phyloP scores from a whole-genome alignment of 2,329 filamentous ascomycete genomes.

The Colletotrichum incanum region DNA sequence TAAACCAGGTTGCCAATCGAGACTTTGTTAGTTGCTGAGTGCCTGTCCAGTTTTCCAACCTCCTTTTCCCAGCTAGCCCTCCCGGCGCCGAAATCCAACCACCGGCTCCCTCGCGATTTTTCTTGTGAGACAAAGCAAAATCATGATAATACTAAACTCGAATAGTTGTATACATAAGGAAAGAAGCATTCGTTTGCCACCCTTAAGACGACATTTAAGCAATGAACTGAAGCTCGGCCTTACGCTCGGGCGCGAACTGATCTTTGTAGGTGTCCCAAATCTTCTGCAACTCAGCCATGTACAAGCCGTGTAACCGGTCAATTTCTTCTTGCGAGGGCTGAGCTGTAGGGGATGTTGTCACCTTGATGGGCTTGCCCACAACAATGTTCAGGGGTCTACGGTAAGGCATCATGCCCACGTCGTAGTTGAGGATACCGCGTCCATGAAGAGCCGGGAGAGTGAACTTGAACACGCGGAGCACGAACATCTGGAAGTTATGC shows the following conservation, averaged over 20 bases:
- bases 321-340: constrained; percentile 83
- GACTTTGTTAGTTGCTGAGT: neutral
- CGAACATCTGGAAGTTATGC: constrained; percentile 84
- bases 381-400: constrained; percentile 90
- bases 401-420: constrained; percentile 96
- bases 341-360: constrained; percentile 71
- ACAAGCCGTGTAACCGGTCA: constrained; percentile 83
- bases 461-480: constrained; percentile 91
- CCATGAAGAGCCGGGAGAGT: constrained; percentile 93
- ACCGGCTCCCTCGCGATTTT: neutral
- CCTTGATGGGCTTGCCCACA: constrained; percentile 84
- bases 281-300: constrained; percentile 81
- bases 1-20: neutral
- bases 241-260: constrained; percentile 75
- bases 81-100: constrained; percentile 14
- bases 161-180: neutral
- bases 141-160: neutral
- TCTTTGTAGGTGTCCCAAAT: constrained; percentile 87
- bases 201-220: constrained; percentile 56
- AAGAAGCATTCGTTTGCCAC: neutral
- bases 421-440: constrained; percentile 95
- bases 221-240: constrained; percentile 78
- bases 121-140: neutral
- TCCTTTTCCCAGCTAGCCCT: constrained; percentile 11
- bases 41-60: neutral